phyloP scores from a whole-genome alignment of 2,329 filamentous ascomycete species.

The Alternaria sp. region DNA sequence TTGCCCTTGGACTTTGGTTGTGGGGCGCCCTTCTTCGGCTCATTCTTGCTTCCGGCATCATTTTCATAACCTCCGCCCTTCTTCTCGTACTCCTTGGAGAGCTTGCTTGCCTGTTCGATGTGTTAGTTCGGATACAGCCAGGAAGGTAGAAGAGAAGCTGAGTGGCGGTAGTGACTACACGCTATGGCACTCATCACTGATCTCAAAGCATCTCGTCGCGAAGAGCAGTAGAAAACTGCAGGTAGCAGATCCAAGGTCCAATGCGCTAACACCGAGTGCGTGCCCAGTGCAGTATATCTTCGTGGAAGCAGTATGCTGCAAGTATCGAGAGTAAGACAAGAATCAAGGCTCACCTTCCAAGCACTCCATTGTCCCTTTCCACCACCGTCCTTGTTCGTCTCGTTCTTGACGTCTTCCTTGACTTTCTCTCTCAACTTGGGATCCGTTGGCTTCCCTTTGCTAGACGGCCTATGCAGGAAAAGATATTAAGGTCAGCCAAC shows the following conservation, averaged over 20 bases:
- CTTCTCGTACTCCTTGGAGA: slow-evolving; percentile 56
- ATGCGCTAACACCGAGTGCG: too few relatives aligned
- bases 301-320: too few relatives aligned
- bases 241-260: too few relatives aligned
- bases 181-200: not conserved
- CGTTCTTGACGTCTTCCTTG: slow-evolving; percentile 57
- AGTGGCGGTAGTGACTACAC: not conserved
- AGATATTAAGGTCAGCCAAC: not conserved
- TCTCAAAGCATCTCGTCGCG: not conserved
- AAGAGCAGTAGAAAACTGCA: too few relatives aligned
- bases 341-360: slow-evolving; percentile 53
- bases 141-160: too few relatives aligned
- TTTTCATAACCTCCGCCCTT: slow-evolving; percentile 54
- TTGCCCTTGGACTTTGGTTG: slow-evolving; percentile 34
- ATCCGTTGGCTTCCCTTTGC: slow-evolving; percentile 58
- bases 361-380: slow-evolving; percentile 60
- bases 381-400: slow-evolving; percentile 57
- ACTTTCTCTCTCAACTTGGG: slow-evolving; percentile 57
- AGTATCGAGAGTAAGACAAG: too few relatives aligned
- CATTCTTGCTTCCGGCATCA: slow-evolving; percentile 54
- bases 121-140: not conserved
- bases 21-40: slow-evolving; percentile 55
- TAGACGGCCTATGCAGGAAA: slow-evolving; percentile 42
- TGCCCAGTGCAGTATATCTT: too few relatives aligned
- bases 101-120: slow-evolving; percentile 49